These are phyloP conservation scores for Metschnikowia picachoensis DNA, from an alignment of 805 yeast species.

Conservation along the genomic window DNA sequence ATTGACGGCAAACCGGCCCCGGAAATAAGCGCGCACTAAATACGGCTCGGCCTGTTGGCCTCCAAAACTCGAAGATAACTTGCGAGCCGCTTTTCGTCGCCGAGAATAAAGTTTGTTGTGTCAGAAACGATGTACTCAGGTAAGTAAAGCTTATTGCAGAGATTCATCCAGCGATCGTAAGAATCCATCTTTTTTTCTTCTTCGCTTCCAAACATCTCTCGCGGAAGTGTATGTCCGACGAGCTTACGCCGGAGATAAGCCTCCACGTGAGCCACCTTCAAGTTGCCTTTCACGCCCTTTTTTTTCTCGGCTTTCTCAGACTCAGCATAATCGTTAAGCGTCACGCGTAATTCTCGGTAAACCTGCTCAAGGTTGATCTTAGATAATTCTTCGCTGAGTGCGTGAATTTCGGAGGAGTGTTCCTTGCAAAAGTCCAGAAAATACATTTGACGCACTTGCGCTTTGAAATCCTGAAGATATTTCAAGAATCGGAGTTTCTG, in stretches of 20 bases:
- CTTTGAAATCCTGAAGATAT: slow-evolving; percentile 28
- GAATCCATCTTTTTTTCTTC: neutral
- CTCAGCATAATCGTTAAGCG: slow-evolving; percentile 26
- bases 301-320: slow-evolving; percentile 26
- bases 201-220: neutral
- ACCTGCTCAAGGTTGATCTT: slow-evolving; percentile 18
- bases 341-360: slow-evolving; percentile 26
- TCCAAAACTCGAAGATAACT: slow-evolving; percentile 19
- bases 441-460: slow-evolving; percentile 24
- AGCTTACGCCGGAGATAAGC: slow-evolving; percentile 16
- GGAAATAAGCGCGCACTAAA: neutral
- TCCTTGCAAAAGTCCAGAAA: slow-evolving; percentile 26
- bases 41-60: slow-evolving; percentile 1
- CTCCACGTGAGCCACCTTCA: slow-evolving; percentile 28
- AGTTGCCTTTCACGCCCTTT: slow-evolving; percentile 21
- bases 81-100: slow-evolving; percentile 36
- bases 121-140: slow-evolving; percentile 23
- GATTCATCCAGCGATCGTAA: slow-evolving; percentile 29
- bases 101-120: slow-evolving; percentile 35
- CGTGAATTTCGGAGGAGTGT: slow-evolving; percentile 13
- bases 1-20: neutral
- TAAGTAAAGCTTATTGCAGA: slow-evolving; percentile 22
- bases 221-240: neutral
- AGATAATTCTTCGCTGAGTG: slow-evolving; percentile 1
- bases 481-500: slow-evolving; percentile 20